Evolutionary conservation across 2,329 filamentous ascomycete genomes (phyloP).

Genomic region (Bertia moriformis): DNA sequence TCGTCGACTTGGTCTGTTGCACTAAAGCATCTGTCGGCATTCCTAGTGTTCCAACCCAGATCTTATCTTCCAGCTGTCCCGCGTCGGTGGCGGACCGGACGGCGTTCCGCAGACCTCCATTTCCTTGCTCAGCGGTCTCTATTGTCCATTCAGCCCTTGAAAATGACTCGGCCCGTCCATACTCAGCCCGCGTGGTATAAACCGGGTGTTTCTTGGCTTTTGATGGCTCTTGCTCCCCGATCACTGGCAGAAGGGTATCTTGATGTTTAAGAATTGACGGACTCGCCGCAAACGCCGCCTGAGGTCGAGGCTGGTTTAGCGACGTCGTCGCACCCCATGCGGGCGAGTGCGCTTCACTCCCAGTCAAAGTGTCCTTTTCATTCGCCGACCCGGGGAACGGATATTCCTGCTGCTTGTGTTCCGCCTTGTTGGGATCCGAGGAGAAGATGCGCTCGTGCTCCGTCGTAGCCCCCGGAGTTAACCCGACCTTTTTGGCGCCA

Average conservation of each 20-base stretch:
- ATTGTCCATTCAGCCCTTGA: conserved; percentile 71
- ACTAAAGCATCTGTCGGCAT: conserved; percentile 83
- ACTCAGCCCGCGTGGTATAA: conserved; percentile 9
- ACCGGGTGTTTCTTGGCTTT: conserved; percentile 19
- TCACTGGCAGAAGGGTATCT: conserved; percentile 3
- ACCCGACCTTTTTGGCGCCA: background rate
- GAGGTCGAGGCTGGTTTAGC: background rate
- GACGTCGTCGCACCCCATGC: background rate
- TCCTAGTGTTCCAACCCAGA: conserved; percentile 84
- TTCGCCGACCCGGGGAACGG: background rate
- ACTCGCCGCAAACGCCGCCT: conserved; percentile 8
- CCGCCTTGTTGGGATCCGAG: background rate
- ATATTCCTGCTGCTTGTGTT: background rate
- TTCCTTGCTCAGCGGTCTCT: conserved; percentile 75
- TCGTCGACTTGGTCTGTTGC: conserved; percentile 64
- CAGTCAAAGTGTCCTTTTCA: background rate
- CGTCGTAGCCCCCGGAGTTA: background rate
- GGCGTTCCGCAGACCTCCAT: conserved; percentile 81
- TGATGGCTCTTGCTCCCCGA: conserved; percentile 8
- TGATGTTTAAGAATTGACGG: conserved; percentile 7
- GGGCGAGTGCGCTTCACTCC: background rate
- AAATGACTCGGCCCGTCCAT: conserved; percentile 56
- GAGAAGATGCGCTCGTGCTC: background rate
- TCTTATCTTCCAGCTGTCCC: conserved; percentile 57
- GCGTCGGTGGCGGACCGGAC: conserved; percentile 63